Evolutionary conservation across 352 stramenopile genomes (phyloP).

Genomic region (Hyaloperonospora brassicae): DNA sequence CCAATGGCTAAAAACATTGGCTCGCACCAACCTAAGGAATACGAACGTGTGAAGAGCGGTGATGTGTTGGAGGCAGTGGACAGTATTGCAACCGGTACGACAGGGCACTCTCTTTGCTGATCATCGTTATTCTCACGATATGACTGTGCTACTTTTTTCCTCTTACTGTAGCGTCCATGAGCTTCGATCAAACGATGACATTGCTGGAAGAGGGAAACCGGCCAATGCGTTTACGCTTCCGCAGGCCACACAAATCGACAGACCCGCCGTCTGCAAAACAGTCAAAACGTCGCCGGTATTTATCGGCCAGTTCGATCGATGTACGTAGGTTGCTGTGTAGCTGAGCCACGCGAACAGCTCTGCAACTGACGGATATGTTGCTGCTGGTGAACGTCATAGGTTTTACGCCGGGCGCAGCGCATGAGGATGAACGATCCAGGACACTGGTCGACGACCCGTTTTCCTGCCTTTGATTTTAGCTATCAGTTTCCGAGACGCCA

Average conservation of each 20-base stretch:
- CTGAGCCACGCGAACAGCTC: not conserved
- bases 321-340: constrained; percentile 32
- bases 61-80: constrained; percentile 70
- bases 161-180: constrained; percentile 39
- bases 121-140: constrained; percentile 1
- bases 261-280: constrained; percentile 2
- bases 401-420: constrained; percentile 51
- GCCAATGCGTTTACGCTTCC: constrained; percentile 62
- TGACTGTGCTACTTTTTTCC: constrained; percentile 3
- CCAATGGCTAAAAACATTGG: constrained; percentile 36
- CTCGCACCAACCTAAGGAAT: constrained; percentile 27
- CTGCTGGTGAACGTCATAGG: constrained; percentile 27
- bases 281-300: constrained; percentile 12
- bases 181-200: constrained; percentile 43
- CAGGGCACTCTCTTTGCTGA: not conserved
- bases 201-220: constrained; percentile 47
- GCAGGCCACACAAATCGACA: constrained; percentile 18
- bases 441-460: constrained; percentile 47
- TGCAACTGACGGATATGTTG: not conserved
- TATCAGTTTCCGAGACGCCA: constrained; percentile 72
- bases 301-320: constrained; percentile 26
- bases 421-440: constrained; percentile 65
- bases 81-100: constrained; percentile 54
- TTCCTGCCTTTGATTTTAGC: constrained; percentile 55
- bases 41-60: constrained; percentile 37